Conservation (phyloP, 805 yeast species). For the Candida germanica region DNA sequence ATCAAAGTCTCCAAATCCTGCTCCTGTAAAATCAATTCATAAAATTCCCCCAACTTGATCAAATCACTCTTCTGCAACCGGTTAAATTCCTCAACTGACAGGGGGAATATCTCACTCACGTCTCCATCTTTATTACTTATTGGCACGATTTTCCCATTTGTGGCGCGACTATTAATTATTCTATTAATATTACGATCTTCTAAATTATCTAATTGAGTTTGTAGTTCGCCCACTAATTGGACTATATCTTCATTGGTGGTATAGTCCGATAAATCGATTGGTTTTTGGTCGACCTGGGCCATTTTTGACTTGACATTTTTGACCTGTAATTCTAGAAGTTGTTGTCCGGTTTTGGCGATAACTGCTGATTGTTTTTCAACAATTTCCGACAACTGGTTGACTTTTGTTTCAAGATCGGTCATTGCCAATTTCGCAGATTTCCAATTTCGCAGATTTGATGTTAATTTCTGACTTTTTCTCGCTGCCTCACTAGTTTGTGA, state of each 20-base stretch:
- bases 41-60: conserved; percentile 61
- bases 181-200: conserved; percentile 79
- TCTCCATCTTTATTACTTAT: conserved; percentile 80
- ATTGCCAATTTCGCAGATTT: too few relatives aligned
- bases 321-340: conserved; percentile 67
- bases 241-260: conserved; percentile 82
- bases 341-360: conserved; percentile 76
- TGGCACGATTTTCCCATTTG: conserved; percentile 50
- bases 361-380: conserved; percentile 65
- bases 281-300: conserved; percentile 18
- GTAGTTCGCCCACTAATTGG: conserved; percentile 84
- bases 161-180: conserved; percentile 57
- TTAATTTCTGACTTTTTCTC: too few relatives aligned
- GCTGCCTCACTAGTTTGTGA: too few relatives aligned
- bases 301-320: conserved; percentile 44
- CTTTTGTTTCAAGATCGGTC: conserved; percentile 41
- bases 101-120: conserved; percentile 58
- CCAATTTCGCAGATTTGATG: too few relatives aligned
- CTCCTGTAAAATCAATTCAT: conserved; percentile 71
- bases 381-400: conserved; percentile 48
- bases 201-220: conserved; percentile 74
- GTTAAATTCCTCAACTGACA: conserved; percentile 51
- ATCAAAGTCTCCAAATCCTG: conserved; percentile 30
- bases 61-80: conserved; percentile 44
- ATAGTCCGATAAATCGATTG: conserved; percentile 50